Percentiles rank a stretch among this genome's conserved stretches.
These are phyloP conservation scores for Vitis hybrid DNA, from an alignment of 177 flowering plant genomes.

Conservation along the genomic window DNA sequence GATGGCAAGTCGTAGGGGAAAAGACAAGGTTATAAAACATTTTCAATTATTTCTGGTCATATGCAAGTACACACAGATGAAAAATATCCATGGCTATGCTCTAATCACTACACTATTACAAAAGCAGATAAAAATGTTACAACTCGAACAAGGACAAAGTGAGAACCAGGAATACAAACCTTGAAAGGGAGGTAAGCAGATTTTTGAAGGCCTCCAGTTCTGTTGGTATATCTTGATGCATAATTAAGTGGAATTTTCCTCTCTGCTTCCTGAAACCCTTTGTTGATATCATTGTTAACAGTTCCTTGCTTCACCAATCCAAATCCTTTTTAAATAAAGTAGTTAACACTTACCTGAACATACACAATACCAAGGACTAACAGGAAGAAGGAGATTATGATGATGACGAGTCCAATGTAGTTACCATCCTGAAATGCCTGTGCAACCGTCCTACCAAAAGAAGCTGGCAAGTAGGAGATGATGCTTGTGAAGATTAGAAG, in stretches of 20 bases:
- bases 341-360: slow-evolving; percentile 72
- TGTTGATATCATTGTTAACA: slow-evolving; percentile 12
- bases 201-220: slow-evolving; percentile 77
- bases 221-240: slow-evolving; percentile 82
- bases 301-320: slow-evolving; percentile 5
- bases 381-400: slow-evolving; percentile 66
- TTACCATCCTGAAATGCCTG: slow-evolving; percentile 92
- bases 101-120: not conserved
- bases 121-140: not conserved
- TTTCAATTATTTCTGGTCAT: no score
- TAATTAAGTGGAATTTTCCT: slow-evolving; percentile 96
- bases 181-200: slow-evolving; percentile 99
- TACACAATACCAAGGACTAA: slow-evolving; percentile 92
- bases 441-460: slow-evolving; percentile 87
- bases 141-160: not conserved
- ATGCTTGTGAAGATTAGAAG: slow-evolving; percentile 94
- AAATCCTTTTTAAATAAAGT: slow-evolving; percentile 2
- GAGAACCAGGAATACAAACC: slow-evolving; percentile 40
- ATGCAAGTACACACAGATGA: no score
- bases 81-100: not conserved
- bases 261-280: slow-evolving; percentile 93
- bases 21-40: no score
- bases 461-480: slow-evolving; percentile 94
- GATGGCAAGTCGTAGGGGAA: no score
- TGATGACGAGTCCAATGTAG: slow-evolving; percentile 70